A percentile compares a stretch with the other conserved stretches of the same genome.
Evolutionary conservation across 2,329 filamentous ascomycete genomes (phyloP).

Genomic region (Botrytis squamosa): DNA sequence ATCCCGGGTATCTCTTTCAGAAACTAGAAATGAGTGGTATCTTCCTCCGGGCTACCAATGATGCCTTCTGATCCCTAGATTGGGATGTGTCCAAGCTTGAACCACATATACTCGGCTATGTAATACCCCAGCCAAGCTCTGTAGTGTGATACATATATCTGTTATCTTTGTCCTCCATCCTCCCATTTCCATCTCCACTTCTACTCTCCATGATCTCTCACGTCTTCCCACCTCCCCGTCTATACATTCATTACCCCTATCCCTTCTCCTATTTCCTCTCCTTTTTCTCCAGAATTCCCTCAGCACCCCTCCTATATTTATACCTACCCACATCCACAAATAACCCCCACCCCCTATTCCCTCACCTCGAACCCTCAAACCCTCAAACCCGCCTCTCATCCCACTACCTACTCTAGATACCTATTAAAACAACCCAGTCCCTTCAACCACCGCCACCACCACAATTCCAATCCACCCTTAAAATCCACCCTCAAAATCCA

Average conservation of each 20-base stretch:
- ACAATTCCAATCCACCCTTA: too few species aligned
- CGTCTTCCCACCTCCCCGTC: not conserved
- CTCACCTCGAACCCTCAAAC: not conserved
- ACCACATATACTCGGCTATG: not conserved
- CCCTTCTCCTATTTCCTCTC: not conserved
- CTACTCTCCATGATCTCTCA: not conserved
- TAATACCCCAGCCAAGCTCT: not conserved
- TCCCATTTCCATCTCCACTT: not conserved
- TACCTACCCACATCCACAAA: too few species aligned
- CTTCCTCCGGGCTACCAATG: not conserved
- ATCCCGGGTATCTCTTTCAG: not conserved
- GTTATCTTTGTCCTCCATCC: fast-evolving
- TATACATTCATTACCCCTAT: fast-evolving
- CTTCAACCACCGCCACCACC: too few species aligned
- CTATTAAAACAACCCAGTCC: not conserved
- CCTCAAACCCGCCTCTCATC: not conserved
- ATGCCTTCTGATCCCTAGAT: not conserved
- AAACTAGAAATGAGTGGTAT: not conserved
- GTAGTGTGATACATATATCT: not conserved
- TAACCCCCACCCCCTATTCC: not conserved
- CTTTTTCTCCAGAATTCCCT: not conserved
- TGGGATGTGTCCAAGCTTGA: not conserved
- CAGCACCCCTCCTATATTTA: too few species aligned
- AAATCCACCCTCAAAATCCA: not conserved
- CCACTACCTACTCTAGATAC: not conserved